Evolutionary conservation across 2,329 filamentous ascomycete genomes (phyloP).

Genomic region (Exophiala oligosperma): DNA sequence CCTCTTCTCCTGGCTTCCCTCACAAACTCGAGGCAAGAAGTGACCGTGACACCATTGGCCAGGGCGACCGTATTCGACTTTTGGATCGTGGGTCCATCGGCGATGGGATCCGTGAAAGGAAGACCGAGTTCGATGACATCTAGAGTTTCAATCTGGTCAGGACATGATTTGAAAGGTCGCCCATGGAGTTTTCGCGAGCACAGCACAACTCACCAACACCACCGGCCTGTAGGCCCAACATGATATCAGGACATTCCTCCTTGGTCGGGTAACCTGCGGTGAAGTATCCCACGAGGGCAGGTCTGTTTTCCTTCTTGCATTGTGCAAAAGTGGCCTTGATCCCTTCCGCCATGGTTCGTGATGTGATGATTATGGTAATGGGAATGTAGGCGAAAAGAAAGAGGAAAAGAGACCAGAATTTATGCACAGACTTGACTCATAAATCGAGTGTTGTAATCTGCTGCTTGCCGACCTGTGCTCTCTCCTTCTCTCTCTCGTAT

Average conservation of each 20-base stretch:
- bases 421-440: conserved; percentile 1
- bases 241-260: conserved; percentile 78
- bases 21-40: conserved; percentile 78
- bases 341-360: conserved; percentile 46
- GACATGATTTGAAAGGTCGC: not conserved
- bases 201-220: conserved; percentile 68
- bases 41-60: conserved; percentile 82
- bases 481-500: not conserved
- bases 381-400: conserved; percentile 1
- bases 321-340: conserved; percentile 58
- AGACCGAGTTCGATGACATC: conserved; percentile 95
- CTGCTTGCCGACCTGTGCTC: not conserved
- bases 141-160: conserved; percentile 37
- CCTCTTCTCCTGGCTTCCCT: conserved; percentile 75
- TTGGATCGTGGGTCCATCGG: conserved; percentile 96
- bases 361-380: not conserved
- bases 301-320: conserved; percentile 61
- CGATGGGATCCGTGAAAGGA: conserved; percentile 97
- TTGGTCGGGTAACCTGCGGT: conserved; percentile 87
- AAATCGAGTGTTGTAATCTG: not conserved
- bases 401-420: not conserved
- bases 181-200: no score
- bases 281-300: conserved; percentile 92
- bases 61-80: conserved; percentile 90
- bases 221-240: conserved; percentile 88